These are phyloP conservation scores for Gynostemma pentaphyllum DNA, from an alignment of 306 rosid species.

Conservation along the genomic window DNA sequence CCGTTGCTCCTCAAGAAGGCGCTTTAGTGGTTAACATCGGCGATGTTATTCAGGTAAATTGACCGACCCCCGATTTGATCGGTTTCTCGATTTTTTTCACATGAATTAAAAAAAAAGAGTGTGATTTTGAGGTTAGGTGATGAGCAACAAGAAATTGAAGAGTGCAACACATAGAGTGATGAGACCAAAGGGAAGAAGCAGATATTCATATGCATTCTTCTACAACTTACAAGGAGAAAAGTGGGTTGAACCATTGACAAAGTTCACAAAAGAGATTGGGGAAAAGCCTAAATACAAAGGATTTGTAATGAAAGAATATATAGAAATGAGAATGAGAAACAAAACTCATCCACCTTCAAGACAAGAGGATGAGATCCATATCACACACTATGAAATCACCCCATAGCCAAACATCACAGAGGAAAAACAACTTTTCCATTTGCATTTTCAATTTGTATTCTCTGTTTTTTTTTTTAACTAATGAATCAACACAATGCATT, in stretches of 20 bases:
- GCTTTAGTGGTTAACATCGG: conserved; percentile 42
- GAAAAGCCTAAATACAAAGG: conserved; percentile 35
- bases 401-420: background rate
- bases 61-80: background rate
- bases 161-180: conserved; percentile 42
- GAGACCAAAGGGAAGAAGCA: conserved; percentile 19
- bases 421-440: background rate
- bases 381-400: conserved; percentile 31
- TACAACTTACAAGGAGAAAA: conserved; percentile 32
- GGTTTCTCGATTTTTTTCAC: too few species aligned
- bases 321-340: conserved; percentile 26
- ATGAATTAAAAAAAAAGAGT: background rate
- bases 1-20: conserved; percentile 26
- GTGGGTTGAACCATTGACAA: conserved; percentile 40
- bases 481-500: too few species aligned
- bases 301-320: conserved; percentile 32
- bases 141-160: conserved; percentile 39
- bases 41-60: conserved; percentile 35
- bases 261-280: conserved; percentile 34
- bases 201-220: conserved; percentile 34
- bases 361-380: conserved; percentile 28
- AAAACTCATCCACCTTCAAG: conserved; percentile 33
- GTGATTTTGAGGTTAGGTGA: conserved; percentile 17
- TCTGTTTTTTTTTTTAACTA: background rate
- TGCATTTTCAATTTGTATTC: background rate